Conservation (phyloP, 2,329 filamentous ascomycete species). For the Thermothelomyces thermophilus region DNA sequence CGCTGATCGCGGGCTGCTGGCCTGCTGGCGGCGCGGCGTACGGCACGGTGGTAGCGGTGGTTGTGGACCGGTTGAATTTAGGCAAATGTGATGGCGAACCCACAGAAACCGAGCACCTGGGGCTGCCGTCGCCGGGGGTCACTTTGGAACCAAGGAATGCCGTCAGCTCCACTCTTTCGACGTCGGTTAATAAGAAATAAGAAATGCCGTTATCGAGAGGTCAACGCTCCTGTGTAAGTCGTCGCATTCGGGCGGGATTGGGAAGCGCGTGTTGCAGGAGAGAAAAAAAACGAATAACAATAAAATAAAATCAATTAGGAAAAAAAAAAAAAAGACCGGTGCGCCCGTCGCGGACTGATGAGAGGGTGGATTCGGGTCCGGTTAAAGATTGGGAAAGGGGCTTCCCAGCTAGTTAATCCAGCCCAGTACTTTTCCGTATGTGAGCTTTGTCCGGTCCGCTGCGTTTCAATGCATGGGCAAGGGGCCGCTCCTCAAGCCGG, state of each 20-base stretch:
- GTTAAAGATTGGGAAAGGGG: neutral
- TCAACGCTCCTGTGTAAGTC: neutral
- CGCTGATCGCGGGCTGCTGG: neutral
- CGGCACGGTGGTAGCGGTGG: constrained; percentile 9
- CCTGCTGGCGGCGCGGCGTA: neutral
- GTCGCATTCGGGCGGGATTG: neutral
- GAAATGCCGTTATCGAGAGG: constrained; percentile 3
- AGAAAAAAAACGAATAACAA: neutral
- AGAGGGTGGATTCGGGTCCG: neutral
- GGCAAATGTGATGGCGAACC: constrained; percentile 8
- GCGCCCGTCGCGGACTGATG: neutral
- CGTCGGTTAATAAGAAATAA: constrained; percentile 15
- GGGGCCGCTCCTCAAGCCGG: neutral
- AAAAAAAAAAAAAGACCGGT: neutral
- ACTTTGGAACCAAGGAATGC: constrained; percentile 1
- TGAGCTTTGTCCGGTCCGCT: neutral
- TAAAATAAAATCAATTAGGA: too few species aligned
- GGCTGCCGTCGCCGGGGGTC: neutral
- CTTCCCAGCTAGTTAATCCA: neutral
- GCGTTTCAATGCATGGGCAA: neutral
- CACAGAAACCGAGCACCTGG: constrained; percentile 11
- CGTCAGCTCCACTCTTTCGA: constrained; percentile 15
- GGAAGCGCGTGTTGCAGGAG: neutral
- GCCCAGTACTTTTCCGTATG: too few species aligned
- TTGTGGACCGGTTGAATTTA: constrained; percentile 18